These are phyloP conservation scores for Aspergillus sp. DNA, from an alignment of 2,329 filamentous ascomycete genomes.

Conservation along the genomic window DNA sequence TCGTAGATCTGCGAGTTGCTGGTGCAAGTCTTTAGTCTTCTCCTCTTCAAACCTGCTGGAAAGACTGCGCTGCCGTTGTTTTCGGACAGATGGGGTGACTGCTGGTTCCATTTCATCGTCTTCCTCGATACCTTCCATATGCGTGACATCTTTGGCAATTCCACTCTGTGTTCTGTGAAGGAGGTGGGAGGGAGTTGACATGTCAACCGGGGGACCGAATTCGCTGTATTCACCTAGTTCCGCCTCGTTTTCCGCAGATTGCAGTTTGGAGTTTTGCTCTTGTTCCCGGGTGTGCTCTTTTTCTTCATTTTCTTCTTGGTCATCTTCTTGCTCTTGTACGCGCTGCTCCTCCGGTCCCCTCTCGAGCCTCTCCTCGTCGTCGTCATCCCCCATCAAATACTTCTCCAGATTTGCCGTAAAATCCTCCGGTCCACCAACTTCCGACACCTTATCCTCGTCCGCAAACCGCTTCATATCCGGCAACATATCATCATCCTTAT, in stretches of 20 bases:
- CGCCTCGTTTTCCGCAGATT: constrained; percentile 23
- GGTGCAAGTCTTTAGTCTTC: constrained; percentile 19
- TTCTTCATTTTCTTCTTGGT: background rate
- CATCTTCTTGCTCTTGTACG: constrained; percentile 7
- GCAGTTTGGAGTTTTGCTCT: constrained; percentile 15
- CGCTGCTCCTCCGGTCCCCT: constrained; percentile 5
- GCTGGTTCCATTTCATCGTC: constrained; percentile 16
- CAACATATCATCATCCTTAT: constrained; percentile 17
- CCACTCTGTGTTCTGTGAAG: constrained; percentile 22
- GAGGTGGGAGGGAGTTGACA: constrained; percentile 39
- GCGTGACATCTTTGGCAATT: constrained; percentile 24
- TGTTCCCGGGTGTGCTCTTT: constrained; percentile 3
- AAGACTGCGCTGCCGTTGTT: constrained; percentile 14
- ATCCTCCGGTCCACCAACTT: constrained; percentile 36
- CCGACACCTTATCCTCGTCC: constrained; percentile 28
- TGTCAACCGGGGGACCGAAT: constrained; percentile 37
- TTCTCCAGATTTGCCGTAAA: constrained; percentile 38
- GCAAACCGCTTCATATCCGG: constrained; percentile 17
- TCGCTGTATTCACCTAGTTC: constrained; percentile 35
- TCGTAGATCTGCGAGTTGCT: constrained; percentile 26
- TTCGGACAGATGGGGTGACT: constrained; percentile 22
- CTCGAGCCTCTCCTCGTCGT: constrained; percentile 4
- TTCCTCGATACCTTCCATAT: constrained; percentile 33
- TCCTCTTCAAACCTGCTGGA: constrained; percentile 12
- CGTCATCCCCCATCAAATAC: constrained; percentile 29